Evolutionary conservation across 208 protist genomes (phyloP).

Genomic region (Entamoeba histolytica): DNA sequence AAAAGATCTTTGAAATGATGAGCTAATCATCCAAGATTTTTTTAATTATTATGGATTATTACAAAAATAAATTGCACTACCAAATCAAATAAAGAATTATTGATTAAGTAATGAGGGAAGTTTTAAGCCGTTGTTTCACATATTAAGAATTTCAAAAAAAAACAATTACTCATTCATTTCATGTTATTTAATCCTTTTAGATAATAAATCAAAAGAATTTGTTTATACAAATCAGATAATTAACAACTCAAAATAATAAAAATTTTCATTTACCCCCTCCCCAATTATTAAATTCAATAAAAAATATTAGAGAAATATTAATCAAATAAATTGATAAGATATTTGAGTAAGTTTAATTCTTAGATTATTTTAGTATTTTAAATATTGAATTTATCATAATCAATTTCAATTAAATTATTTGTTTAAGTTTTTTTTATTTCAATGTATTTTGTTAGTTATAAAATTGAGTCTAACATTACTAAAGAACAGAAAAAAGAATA

Average conservation of each 20-base stretch:
- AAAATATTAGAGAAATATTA: not conserved
- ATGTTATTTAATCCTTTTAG: not conserved
- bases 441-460: not conserved
- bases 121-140: not conserved
- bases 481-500: no score
- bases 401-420: not conserved
- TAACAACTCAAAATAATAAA: not conserved
- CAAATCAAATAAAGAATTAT: not conserved
- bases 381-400: not conserved
- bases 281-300: not conserved
- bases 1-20: no score
- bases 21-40: not conserved
- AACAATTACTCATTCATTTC: not conserved
- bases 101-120: not conserved
- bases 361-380: not conserved
- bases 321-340: not conserved
- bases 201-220: not conserved
- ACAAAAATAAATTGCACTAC: not conserved
- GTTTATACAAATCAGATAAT: not conserved
- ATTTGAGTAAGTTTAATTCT: not conserved
- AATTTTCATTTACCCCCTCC: not conserved
- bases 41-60: not conserved
- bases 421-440: not conserved
- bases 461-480: not conserved
- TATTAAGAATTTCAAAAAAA: no score